phyloP scores from a whole-genome alignment of 257 asterid species.

The Ehretia macrophylla region DNA sequence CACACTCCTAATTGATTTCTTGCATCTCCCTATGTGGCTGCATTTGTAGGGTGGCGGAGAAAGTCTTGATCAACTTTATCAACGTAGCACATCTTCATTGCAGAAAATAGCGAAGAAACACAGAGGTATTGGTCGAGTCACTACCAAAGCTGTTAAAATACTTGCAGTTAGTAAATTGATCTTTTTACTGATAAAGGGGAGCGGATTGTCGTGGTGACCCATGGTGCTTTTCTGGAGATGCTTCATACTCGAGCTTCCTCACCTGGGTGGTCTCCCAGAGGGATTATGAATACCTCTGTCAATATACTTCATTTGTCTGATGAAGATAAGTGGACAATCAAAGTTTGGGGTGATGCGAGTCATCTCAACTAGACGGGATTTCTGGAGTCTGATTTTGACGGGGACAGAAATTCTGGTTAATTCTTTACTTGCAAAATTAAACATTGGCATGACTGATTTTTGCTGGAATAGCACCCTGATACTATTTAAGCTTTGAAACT shows the following conservation, averaged over 20 bases:
- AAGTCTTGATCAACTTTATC: constrained; percentile 70
- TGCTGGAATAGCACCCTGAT: no score
- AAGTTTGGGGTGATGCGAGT: constrained; percentile 75
- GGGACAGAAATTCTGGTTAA: constrained; percentile 77
- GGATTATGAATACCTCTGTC: constrained; percentile 60
- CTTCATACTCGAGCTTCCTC: constrained; percentile 62
- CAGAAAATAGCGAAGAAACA: constrained; percentile 63
- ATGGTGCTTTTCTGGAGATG: constrained; percentile 75
- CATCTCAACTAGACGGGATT: constrained; percentile 61
- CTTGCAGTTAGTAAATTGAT: no score
- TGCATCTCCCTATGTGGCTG: no score
- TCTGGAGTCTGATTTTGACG: constrained; percentile 78
- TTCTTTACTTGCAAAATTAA: no score
- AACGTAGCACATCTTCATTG: constrained; percentile 65
- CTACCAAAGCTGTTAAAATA: no score
- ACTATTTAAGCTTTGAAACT: no score
- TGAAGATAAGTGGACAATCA: constrained; percentile 57
- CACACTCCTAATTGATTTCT: no score
- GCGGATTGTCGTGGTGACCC: constrained; percentile 79
- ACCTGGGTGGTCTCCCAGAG: constrained; percentile 33
- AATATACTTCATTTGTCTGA: constrained; percentile 57
- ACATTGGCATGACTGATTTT: no score
- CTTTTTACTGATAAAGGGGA: constrained; percentile 32
- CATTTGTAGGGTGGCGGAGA: constrained; percentile 69
- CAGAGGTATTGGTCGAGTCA: background rate